Evolutionary conservation across 805 yeast species (phyloP), one percentile per base, ranked within the genome.

Genomic region (Spathaspora passalidarum): DNA sequence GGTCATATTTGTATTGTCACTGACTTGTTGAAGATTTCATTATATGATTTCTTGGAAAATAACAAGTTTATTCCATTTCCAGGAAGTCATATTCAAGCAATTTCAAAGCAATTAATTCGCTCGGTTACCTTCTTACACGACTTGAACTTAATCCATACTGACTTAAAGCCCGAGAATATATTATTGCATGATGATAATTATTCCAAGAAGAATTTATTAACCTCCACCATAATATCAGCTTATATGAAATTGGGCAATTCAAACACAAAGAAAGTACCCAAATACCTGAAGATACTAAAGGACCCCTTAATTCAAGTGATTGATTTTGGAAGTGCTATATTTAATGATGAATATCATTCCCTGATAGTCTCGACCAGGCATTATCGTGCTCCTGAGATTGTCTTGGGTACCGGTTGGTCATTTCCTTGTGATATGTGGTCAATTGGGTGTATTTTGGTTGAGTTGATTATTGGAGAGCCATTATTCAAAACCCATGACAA

Each of bases 381-480:
- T 65, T 94, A 94, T 64, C 73, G 99, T 44, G 99, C 99, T 0
- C 99, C 99, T 0, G 99, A 94, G 62, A 90, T 94, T 51, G 89
- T 92, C 1, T 68, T 94, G 23, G 97, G 97, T 1, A 76, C 80
- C n/a, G 97, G 97, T 16, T 94, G 99, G 98, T 86, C 96, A 6
- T 90, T 79, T 56, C 96, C 97, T 1, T 92, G 98, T 63, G 99
- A 94, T 63, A 72, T 92, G 69, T 94, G 99, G 99, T 88, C 96
- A 1, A 75, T 94, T 38, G 99, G 97, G 1, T 92, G 98, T 63
- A 88, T 94, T 13, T 68, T 94, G 29, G 91, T 89, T 8, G 99
- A 94, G 66, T 68, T 94, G 42, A 83, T 88, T 32, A 88, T 95
- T 16, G 99, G 99, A 21, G 96, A 89, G 59, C 96, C 97, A 0